A percentile compares a stretch with the other conserved stretches of the same genome.
These are phyloP conservation scores for Phytophthora constricta DNA, from an alignment of 352 stramenopile genomes.

Conservation along the genomic window DNA sequence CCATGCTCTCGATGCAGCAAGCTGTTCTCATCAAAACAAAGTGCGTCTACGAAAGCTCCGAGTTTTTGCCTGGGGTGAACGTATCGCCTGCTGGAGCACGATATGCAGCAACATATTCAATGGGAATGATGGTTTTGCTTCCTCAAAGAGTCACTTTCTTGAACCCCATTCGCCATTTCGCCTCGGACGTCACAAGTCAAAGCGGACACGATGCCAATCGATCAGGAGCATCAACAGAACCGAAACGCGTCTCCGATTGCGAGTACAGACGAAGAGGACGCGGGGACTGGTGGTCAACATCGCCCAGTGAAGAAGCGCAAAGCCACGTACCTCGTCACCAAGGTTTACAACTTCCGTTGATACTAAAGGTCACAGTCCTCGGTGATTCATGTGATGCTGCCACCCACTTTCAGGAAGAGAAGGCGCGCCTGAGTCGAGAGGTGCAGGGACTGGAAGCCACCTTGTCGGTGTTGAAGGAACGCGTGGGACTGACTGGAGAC, in stretches of 20 bases:
- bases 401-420: conserved; percentile 27
- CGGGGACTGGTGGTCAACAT: neutral
- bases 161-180: neutral
- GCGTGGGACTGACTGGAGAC: conserved; percentile 18
- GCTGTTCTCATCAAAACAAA: too few species aligned
- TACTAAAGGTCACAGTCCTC: too few species aligned
- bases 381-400: too few species aligned
- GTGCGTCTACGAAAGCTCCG: too few species aligned
- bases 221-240: neutral
- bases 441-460: conserved; percentile 17
- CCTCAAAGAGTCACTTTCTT: too few species aligned
- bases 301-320: conserved; percentile 27
- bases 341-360: conserved; percentile 1
- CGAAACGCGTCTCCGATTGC: conserved; percentile 5
- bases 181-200: neutral
- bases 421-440: conserved; percentile 12
- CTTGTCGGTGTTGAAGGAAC: conserved; percentile 20
- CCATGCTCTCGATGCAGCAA: too few species aligned
- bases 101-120: too few species aligned
- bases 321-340: conserved; percentile 24
- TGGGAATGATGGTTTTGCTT: too few species aligned
- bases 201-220: too few species aligned
- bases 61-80: too few species aligned
- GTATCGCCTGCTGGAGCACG: too few species aligned
- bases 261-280: conserved; percentile 17